Evolutionary conservation across 352 stramenopile genomes (phyloP).

Genomic region (Thalassiosira mediterranea): DNA sequence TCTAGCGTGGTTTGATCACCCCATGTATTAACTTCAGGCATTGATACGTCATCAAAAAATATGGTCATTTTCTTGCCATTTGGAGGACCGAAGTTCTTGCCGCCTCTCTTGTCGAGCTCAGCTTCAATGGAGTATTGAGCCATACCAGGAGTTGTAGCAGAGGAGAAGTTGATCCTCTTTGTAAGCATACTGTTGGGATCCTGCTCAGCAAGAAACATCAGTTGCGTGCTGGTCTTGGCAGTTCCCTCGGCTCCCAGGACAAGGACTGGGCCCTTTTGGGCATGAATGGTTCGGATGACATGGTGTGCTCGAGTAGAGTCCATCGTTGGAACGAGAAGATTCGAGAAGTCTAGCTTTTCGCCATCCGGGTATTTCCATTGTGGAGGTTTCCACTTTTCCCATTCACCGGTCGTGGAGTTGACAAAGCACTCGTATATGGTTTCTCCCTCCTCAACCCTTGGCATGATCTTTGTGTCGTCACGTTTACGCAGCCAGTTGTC

Average conservation of each 20-base stretch:
- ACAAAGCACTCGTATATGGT: constrained; percentile 93
- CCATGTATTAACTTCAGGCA: constrained; percentile 98
- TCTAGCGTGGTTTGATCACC: constrained; percentile 98
- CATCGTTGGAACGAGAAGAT: constrained; percentile 97
- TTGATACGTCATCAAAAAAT: constrained; percentile 96
- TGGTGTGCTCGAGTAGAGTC: constrained; percentile 96
- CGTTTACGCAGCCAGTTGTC: constrained; percentile 93
- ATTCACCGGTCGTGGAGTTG: constrained; percentile 92
- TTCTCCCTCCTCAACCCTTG: constrained; percentile 77
- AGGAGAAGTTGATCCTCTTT: constrained; percentile 98
- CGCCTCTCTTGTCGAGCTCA: constrained; percentile 97
- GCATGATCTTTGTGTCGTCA: constrained; percentile 89
- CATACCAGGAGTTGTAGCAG: constrained; percentile 96
- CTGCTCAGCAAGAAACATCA: constrained; percentile 97
- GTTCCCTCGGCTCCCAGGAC: constrained; percentile 97
- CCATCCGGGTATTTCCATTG: constrained; percentile 94
- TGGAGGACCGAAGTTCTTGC: constrained; percentile 97
- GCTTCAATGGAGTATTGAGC: constrained; percentile 97
- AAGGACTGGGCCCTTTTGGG: constrained; percentile 89
- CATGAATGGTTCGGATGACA: constrained; percentile 91
- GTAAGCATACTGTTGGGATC: constrained; percentile 94
- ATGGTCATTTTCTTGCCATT: constrained; percentile 99
- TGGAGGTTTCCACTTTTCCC: constrained; percentile 93
- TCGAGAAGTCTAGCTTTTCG: constrained; percentile 96
- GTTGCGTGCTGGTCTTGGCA: constrained; percentile 95